phyloP scores from a whole-genome alignment of 495 filamentous ascomycete genomes.

The Mytilinidion resinicola region DNA sequence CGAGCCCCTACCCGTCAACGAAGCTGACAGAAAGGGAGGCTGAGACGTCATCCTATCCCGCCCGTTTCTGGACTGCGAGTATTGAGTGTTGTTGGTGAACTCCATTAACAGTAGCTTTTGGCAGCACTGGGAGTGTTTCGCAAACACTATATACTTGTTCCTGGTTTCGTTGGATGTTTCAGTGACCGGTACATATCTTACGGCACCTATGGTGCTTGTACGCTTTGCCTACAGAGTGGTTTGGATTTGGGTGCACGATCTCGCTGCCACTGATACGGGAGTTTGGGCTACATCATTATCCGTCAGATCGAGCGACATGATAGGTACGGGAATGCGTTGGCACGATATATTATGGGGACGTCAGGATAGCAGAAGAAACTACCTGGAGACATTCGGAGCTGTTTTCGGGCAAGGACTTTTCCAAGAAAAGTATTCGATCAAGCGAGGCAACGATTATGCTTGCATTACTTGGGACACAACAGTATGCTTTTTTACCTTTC shows the following conservation, averaged over 20 bases:
- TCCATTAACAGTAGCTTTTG: background rate
- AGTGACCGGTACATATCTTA: background rate
- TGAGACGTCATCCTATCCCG: constrained; percentile 5
- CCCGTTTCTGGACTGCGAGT: background rate
- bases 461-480: background rate
- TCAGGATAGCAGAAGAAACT: too few species aligned
- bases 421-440: background rate
- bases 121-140: background rate
- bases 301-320: too few species aligned
- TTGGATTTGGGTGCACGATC: background rate
- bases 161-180: background rate
- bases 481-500: background rate
- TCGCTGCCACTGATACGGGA: background rate
- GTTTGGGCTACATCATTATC: too few species aligned
- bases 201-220: background rate
- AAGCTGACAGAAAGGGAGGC: constrained; percentile 40
- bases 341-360: too few species aligned
- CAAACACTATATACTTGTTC: background rate
- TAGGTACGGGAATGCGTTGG: too few species aligned
- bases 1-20: constrained; percentile 35
- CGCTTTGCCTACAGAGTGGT: background rate
- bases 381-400: too few species aligned
- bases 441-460: background rate
- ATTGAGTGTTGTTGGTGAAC: background rate
- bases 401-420: too few species aligned